Evolutionary conservation across 1,139 yeast genomes (phyloP), one percentile per base, ranked within the genome.

Genomic region (Protomyces inundatus): DNA sequence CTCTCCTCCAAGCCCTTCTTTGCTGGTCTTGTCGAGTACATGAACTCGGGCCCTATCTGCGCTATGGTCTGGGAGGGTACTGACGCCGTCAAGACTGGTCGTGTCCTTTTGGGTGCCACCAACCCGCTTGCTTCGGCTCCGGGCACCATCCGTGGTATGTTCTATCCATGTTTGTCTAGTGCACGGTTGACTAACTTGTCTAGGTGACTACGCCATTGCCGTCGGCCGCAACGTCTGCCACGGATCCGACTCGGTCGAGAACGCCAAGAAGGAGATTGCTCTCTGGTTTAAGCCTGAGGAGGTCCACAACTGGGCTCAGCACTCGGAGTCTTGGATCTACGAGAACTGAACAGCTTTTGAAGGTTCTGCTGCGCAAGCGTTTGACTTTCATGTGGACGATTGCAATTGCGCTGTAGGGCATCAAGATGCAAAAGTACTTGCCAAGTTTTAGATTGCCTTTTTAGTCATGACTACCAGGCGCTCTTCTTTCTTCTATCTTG

Each of bases 31-130:
- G 84, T 90, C 77, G 83, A 90, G 73, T 91, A 91, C 90, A 93
- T 95, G 99, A 83, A 84, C 78, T 90, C 97, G 70, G 98, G 99
- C 74, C 99, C 99, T 77, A 89, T 95, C 73, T 85, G 93, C 75
- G 98, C 98, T 74, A 95, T 97, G 77, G 98, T 91, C 74, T 95
- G 98, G 98, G 98, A 95, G 82, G 99, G 99, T 81, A 93, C 91
- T 84, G 97, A 93, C 77, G 98, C 86, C 78, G 98, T 95, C 80
- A 90, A 90, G 84, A 96, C 89, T 80, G 98, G 98, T 79, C 89
- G 99, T 83, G 68, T 84, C 75, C 86, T 95, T 77, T 86, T 95
- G 76, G 99, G 99, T 81, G 98, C 98, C 73, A 95, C 98, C 81
- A 91, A 95, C 89, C 99, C 99, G 77, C 84, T 88, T 78, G 85